phyloP scores from a whole-genome alignment of 2,329 filamentous ascomycete genomes.

The Fulvia fulva region DNA sequence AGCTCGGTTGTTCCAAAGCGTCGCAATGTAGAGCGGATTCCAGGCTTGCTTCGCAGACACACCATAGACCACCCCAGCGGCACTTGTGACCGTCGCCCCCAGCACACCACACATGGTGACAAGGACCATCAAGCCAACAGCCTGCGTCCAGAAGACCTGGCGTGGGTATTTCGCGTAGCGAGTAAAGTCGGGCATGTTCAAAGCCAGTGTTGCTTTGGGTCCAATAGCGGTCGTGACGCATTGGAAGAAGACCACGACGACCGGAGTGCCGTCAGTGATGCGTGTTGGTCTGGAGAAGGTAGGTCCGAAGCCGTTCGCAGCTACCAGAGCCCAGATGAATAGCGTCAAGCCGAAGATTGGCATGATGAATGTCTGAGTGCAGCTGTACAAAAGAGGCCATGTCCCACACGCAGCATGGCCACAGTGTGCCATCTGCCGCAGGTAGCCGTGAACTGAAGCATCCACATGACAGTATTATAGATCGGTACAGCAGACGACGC shows the following conservation, averaged over 20 bases:
- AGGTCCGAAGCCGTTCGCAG: slow-evolving; percentile 47
- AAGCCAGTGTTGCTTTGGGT: slow-evolving; percentile 49
- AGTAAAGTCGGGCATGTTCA: slow-evolving; percentile 36
- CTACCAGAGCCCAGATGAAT: slow-evolving; percentile 58
- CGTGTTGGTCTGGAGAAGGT: slow-evolving; percentile 20
- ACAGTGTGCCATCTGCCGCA: neutral
- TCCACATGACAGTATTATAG: neutral
- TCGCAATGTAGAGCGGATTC: slow-evolving; percentile 11
- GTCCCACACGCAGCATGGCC: neutral
- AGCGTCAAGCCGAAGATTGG: slow-evolving; percentile 59
- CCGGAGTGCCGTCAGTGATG: slow-evolving; percentile 14
- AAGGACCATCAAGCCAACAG: neutral
- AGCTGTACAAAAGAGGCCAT: neutral
- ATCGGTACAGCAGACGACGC: neutral
- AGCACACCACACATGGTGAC: slow-evolving; percentile 53
- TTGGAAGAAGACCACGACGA: slow-evolving; percentile 17
- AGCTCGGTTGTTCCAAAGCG: slow-evolving; percentile 9
- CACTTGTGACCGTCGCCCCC: slow-evolving; percentile 43
- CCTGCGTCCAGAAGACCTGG: slow-evolving; percentile 11
- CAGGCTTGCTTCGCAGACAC: slow-evolving; percentile 30
- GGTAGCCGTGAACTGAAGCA: neutral
- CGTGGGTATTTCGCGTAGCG: slow-evolving; percentile 12
- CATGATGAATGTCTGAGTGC: slow-evolving; percentile 36
- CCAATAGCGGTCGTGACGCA: slow-evolving; percentile 28
- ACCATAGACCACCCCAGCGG: slow-evolving; percentile 47